These are phyloP conservation scores for Beauveria bassiana DNA, from an alignment of 2,329 filamentous ascomycete species.

Conservation along the genomic window DNA sequence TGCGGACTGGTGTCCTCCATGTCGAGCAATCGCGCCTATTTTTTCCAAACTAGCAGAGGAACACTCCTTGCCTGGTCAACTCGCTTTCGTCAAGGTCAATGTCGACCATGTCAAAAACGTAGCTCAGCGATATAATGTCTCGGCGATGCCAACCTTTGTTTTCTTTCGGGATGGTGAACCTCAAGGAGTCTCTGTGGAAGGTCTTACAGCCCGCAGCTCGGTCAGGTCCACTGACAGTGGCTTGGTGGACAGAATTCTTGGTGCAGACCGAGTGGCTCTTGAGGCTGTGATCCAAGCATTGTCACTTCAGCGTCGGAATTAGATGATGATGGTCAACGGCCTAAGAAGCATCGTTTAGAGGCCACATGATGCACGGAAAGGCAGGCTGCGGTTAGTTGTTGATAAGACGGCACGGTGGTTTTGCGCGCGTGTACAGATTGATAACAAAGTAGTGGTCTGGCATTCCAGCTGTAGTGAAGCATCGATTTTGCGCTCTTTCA, in stretches of 20 bases:
- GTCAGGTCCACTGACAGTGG: conserved; percentile 20
- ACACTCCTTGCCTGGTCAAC: conserved; percentile 32
- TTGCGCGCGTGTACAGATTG: too few species aligned
- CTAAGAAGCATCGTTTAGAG: too few species aligned
- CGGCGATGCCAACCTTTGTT: conserved; percentile 86
- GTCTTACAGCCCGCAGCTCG: conserved; percentile 15
- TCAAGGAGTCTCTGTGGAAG: conserved; percentile 18
- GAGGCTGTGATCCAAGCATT: conserved; percentile 21
- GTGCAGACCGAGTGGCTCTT: conserved; percentile 22
- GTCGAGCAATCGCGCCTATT: conserved; percentile 75
- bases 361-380: too few species aligned
- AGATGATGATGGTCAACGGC: too few species aligned
- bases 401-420: too few species aligned
- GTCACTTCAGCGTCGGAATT: background rate
- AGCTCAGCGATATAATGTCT: conserved; percentile 65
- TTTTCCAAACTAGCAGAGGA: conserved; percentile 32
- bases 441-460: too few species aligned
- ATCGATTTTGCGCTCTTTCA: too few species aligned
- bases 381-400: too few species aligned
- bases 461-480: too few species aligned
- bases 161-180: conserved; percentile 67
- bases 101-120: conserved; percentile 73
- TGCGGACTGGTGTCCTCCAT: conserved; percentile 86
- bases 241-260: conserved; percentile 22
- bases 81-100: conserved; percentile 80